Evolutionary conservation across 2,329 filamentous ascomycete genomes (phyloP), one percentile per base, ranked within the genome.

Genomic region (Sclerotinia trifoliorum): DNA sequence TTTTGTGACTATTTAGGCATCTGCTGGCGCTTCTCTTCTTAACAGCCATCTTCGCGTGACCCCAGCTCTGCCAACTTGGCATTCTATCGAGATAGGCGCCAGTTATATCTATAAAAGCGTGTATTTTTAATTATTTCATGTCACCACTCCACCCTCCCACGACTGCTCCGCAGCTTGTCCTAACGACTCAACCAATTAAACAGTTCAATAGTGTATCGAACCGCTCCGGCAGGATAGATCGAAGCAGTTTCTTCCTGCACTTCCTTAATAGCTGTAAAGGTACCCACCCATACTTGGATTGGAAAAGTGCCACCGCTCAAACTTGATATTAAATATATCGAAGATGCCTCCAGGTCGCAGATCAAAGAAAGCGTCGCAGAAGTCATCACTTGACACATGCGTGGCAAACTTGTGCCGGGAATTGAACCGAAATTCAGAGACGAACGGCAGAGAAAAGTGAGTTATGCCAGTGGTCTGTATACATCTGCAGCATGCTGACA

Each of bases 291-390:
- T 24, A 5, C 11, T 10, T 26, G 5, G 32, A 24, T 32, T 15
- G 39, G 17, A 4, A 8, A 61, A 3, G 19, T 48, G 4, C 11
- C 29, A 17, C 15, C 21, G 21, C 21, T 48, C 21, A 35, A 13
- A 26, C 0, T 15, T 39, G 2, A 52, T 42, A 35, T 29, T 58
- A 51, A 66, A 26, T 10, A n/a, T 44, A 15, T 42, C n/a, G 15
- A 48, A 62, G 26, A 67, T 67, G 65, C 39, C 65, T 26, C 26
- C 65, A 67, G 49, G 3, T 39, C 48, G 26, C 3, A 29, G 48
- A 26, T 26, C 39, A 17, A 67, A 67, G n/a, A 54, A 48, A 15
- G 49, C 39, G 5, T 44, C 39, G 2, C 48, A 63, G 32, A 5
- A 19, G 10, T 35, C 65, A 26, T n/a, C 26, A 21, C 26, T 67